Conservation (phyloP, 2,329 filamentous ascomycete species). For the Pseudocercospora cruenta region DNA sequence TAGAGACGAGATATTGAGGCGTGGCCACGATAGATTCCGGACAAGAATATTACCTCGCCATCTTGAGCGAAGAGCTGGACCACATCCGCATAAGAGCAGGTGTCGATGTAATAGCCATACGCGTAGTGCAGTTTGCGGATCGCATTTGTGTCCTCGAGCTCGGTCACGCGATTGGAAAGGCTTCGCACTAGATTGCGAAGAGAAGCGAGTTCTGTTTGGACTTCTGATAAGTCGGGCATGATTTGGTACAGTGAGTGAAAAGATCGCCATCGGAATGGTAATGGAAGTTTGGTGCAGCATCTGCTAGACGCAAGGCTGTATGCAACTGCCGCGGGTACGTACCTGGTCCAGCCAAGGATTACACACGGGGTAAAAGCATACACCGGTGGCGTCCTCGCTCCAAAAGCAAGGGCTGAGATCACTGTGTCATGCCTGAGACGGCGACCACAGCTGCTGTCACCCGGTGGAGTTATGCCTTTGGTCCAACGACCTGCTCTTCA, state of each 20-base stretch:
- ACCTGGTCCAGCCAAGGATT: neutral
- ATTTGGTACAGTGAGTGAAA: neutral
- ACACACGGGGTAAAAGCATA: neutral
- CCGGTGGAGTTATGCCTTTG: too few species aligned
- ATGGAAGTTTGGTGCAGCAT: neutral
- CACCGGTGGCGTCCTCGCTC: neutral
- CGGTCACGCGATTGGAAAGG: neutral
- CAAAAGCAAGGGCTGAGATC: too few species aligned
- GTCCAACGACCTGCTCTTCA: neutral
- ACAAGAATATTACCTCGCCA: neutral
- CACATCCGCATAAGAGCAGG: neutral
- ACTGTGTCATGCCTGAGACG: too few species aligned
- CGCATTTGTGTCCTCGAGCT: neutral
- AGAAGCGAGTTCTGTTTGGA: neutral
- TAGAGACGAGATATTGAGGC: neutral
- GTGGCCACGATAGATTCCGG: neutral
- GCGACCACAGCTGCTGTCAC: too few species aligned
- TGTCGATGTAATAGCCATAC: constrained; percentile 1
- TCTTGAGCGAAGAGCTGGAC: neutral
- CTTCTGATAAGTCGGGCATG: neutral
- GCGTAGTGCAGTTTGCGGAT: constrained; percentile 1
- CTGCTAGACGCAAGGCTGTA: neutral
- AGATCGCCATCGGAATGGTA: neutral
- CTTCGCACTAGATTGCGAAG: neutral
- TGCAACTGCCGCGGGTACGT: neutral